These are phyloP conservation scores for Larix kaempferi DNA, from an alignment of 75 land plant genomes.

Conservation along the genomic window DNA sequence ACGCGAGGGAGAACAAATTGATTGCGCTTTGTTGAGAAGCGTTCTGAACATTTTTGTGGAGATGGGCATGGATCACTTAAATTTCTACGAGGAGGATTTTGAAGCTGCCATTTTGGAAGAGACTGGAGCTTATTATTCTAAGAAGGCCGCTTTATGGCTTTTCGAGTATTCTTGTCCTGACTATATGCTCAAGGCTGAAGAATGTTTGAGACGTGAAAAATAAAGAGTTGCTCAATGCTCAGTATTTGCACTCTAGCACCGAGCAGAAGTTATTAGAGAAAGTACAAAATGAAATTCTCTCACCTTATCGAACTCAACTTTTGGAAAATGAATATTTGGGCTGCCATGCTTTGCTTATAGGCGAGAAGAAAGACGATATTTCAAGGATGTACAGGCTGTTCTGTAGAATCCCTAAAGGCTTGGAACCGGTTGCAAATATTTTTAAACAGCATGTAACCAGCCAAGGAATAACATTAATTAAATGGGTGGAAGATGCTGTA, in stretches of 20 bases:
- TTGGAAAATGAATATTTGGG: constrained; percentile 93
- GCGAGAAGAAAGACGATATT: constrained; percentile 87
- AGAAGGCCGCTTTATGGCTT: constrained; percentile 90
- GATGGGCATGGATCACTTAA: constrained; percentile 50
- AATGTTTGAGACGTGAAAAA: constrained; percentile 76
- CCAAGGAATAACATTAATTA: too few species aligned
- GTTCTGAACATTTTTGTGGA: constrained; percentile 49
- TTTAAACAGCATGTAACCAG: too few species aligned
- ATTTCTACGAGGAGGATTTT: constrained; percentile 54
- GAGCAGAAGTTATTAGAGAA: constrained; percentile 78
- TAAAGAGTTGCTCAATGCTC: constrained; percentile 73
- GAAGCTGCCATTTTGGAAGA: constrained; percentile 71
- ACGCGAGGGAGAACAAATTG: constrained; percentile 71
- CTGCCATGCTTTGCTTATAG: constrained; percentile 77
- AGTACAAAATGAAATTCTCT: too few species aligned
- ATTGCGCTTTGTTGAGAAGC: constrained; percentile 65
- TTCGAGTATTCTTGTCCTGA: constrained; percentile 90
- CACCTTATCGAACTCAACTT: constrained; percentile 68
- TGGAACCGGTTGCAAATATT: too few species aligned
- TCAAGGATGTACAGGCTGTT: constrained; percentile 88
- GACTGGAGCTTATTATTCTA: too few species aligned
- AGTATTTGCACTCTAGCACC: constrained; percentile 81
- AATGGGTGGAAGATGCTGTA: too few species aligned
- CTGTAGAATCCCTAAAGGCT: constrained; percentile 60
- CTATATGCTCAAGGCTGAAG: too few species aligned